Percentiles rank a stretch among this genome's conserved stretches.
Conservation (phyloP, 345 rosid species). For the Gossypium thurberi region DNA sequence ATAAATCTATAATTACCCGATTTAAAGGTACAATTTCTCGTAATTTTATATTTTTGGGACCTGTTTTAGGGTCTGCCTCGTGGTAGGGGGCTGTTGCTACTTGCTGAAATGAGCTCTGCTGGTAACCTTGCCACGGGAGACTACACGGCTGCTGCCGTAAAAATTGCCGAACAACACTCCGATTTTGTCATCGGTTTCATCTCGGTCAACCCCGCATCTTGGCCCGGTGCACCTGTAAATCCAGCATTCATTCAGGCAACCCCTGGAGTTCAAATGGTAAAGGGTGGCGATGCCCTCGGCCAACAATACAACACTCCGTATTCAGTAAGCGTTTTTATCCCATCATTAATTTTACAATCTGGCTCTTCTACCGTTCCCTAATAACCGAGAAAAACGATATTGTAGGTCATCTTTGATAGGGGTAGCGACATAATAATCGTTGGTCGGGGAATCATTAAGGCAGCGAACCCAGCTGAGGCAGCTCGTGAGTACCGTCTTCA, state of each 20-base stretch:
- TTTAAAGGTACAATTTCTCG: slow-evolving; percentile 7
- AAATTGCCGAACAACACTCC: slow-evolving; percentile 88
- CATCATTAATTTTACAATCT: not conserved
- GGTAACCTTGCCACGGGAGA: slow-evolving; percentile 95
- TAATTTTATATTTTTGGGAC: not conserved
- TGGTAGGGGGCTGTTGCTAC: slow-evolving; percentile 79
- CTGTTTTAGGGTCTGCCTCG: slow-evolving; percentile 73
- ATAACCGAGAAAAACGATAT: not conserved
- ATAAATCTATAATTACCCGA: not conserved
- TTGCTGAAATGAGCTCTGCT: slow-evolving; percentile 99
- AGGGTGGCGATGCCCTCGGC: slow-evolving; percentile 86
- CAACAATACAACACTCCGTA: slow-evolving; percentile 93
- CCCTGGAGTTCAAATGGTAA: slow-evolving; percentile 95
- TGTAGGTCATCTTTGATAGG: slow-evolving; percentile 70
- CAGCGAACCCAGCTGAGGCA: slow-evolving; percentile 60
- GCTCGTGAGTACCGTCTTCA: slow-evolving; percentile 82
- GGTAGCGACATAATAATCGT: slow-evolving; percentile 94
- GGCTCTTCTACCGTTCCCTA: not conserved
- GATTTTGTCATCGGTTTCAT: slow-evolving; percentile 97
- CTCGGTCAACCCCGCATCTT: slow-evolving; percentile 91
- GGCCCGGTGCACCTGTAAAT: slow-evolving; percentile 77
- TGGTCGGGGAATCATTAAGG: slow-evolving; percentile 95
- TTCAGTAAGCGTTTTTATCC: slow-evolving; percentile 48
- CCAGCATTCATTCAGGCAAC: slow-evolving; percentile 93
- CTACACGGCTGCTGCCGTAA: slow-evolving; percentile 87